A percentile compares a stretch with the other conserved stretches of the same genome.
phyloP scores from a whole-genome alignment of 2,329 filamentous ascomycete genomes.

The Sporothrix sp. region DNA sequence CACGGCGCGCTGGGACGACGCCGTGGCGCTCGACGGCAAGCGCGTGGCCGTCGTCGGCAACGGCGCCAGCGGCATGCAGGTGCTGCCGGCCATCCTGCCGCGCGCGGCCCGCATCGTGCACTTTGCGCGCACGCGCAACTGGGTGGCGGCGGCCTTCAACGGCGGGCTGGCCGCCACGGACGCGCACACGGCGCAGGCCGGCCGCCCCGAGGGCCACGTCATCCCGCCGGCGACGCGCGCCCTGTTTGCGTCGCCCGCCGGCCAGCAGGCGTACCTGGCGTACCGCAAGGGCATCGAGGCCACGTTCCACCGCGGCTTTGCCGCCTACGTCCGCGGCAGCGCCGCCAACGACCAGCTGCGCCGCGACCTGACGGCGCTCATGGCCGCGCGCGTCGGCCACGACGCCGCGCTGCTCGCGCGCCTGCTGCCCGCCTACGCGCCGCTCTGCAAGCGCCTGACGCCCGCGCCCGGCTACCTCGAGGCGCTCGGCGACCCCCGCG shows the following conservation, averaged over 20 bases:
- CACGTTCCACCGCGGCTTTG: conserved; percentile 3
- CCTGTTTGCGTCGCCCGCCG: not conserved
- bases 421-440: conserved; percentile 18
- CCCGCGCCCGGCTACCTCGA: conserved; percentile 22
- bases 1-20: not conserved
- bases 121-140: conserved; percentile 13
- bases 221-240: not conserved
- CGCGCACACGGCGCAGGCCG: not conserved
- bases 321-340: not conserved
- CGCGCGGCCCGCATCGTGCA: conserved; percentile 10
- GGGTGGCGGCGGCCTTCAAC: conserved; percentile 11
- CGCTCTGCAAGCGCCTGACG: conserved; percentile 20
- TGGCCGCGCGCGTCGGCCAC: conserved; percentile 6
- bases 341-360: conserved; percentile 5
- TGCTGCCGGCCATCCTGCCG: conserved; percentile 11
- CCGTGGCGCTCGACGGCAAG: conserved; percentile 1
- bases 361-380: not conserved
- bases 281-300: conserved; percentile 4
- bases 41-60: conserved; percentile 16
- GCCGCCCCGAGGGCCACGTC: not conserved
- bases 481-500: conserved; percentile 21
- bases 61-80: conserved; percentile 15
- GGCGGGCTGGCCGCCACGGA: not conserved
- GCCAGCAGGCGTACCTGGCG: not conserved
- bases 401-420: conserved; percentile 3